Evolutionary conservation across 1,284 basidiomycete species (phyloP).

Genomic region (Schizophyllum amplum): DNA sequence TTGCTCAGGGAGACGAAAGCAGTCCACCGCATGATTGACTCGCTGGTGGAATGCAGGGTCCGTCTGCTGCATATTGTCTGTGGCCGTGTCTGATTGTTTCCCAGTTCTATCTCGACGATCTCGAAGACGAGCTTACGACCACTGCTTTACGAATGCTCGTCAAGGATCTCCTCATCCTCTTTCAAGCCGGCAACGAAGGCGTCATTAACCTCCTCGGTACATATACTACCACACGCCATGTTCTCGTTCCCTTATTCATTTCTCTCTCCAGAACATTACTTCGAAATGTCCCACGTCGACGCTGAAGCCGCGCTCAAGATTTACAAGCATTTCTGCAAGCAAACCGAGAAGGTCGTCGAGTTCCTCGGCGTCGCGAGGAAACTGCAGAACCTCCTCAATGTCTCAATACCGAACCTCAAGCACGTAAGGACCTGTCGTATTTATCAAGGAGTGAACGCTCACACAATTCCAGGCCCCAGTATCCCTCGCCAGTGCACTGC

Average conservation of each 20-base stretch:
- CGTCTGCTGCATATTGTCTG: conserved; percentile 18
- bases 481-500: conserved; percentile 84
- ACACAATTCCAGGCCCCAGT: conserved; percentile 69
- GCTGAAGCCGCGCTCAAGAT: conserved; percentile 81
- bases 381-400: conserved; percentile 86
- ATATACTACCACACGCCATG: conserved; percentile 7
- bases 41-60: conserved; percentile 83
- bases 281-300: conserved; percentile 95
- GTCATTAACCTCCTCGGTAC: conserved; percentile 92
- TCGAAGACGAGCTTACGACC: conserved; percentile 87
- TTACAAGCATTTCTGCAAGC: conserved; percentile 92
- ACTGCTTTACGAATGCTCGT: conserved; percentile 92
- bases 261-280: conserved; percentile 74
- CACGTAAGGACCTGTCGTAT: conserved; percentile 56
- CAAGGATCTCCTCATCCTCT: conserved; percentile 92
- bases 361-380: conserved; percentile 92
- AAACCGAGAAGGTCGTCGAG: conserved; percentile 92
- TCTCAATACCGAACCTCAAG: conserved; percentile 90
- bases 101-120: conserved; percentile 90
- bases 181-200: conserved; percentile 96
- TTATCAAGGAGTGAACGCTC: not conserved
- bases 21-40: conserved; percentile 85
- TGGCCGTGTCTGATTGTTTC: conserved; percentile 7
- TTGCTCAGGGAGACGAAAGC: conserved; percentile 86
- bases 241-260: conserved; percentile 3